A percentile compares a stretch with the other conserved stretches of the same genome.
Evolutionary conservation across 352 stramenopile genomes (phyloP).

Genomic region (Phytopythium oedochilum): DNA sequence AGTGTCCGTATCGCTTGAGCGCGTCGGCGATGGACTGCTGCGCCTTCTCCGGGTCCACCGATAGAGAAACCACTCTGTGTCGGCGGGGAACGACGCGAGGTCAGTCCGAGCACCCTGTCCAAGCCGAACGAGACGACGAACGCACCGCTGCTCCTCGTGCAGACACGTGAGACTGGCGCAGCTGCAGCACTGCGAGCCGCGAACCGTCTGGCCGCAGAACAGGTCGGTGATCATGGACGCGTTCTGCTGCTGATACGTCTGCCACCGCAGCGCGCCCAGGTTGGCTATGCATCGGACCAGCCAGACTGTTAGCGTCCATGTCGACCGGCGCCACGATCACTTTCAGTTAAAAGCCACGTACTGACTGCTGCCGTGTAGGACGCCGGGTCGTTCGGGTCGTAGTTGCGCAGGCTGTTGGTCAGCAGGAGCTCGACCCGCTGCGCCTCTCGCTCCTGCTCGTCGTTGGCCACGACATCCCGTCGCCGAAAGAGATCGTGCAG

Average conservation of each 20-base stretch:
- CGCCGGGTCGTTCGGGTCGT: slow-evolving; percentile 32
- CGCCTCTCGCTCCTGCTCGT: slow-evolving; percentile 21
- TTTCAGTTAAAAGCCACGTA: slow-evolving; percentile 19
- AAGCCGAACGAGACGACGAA: too few relatives aligned
- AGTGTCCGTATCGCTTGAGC: slow-evolving; percentile 40
- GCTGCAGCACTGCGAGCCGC: slow-evolving; percentile 69
- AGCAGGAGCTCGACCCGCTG: slow-evolving; percentile 14
- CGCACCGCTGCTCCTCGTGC: slow-evolving; percentile 50
- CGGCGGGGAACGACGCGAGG: too few relatives aligned
- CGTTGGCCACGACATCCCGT: slow-evolving; percentile 6
- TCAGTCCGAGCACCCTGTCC: too few relatives aligned
- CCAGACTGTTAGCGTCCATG: background rate
- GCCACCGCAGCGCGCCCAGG: slow-evolving; percentile 56
- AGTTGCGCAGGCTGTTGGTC: slow-evolving; percentile 22
- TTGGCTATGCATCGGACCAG: slow-evolving; percentile 19
- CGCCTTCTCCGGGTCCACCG: slow-evolving; percentile 31
- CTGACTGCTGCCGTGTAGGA: slow-evolving; percentile 60
- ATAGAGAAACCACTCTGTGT: slow-evolving; percentile 55
- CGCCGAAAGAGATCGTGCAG: slow-evolving; percentile 48
- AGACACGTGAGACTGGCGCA: slow-evolving; percentile 67
- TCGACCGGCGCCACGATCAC: background rate
- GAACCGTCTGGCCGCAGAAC: slow-evolving; percentile 74
- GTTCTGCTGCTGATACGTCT: slow-evolving; percentile 50
- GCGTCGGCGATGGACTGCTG: slow-evolving; percentile 46
- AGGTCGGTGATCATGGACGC: slow-evolving; percentile 62